A percentile compares a stretch with the other conserved stretches of the same genome.
Evolutionary conservation across 345 rosid species (phyloP).

Genomic region (Populus deltoides): DNA sequence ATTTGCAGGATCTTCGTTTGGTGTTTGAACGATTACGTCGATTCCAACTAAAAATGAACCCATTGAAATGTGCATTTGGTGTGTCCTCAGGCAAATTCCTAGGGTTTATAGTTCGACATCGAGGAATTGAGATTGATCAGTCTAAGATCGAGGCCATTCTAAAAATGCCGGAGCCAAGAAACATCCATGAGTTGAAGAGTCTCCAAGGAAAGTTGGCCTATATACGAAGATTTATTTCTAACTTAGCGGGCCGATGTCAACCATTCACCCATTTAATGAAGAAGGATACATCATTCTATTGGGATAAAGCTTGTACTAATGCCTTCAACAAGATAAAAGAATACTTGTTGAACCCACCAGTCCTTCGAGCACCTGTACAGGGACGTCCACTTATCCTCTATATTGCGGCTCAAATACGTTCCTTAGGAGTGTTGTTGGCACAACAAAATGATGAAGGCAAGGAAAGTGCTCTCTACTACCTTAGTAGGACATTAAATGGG

Average conservation of each 20-base stretch:
- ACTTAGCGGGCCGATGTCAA: no score
- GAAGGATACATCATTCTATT: neutral
- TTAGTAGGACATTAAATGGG: neutral
- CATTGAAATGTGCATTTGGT: neutral
- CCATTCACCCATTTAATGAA: no score
- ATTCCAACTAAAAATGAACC: neutral
- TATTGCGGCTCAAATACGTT: neutral
- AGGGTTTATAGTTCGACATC: neutral
- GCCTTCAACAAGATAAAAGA: neutral
- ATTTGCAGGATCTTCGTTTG: neutral
- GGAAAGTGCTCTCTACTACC: neutral
- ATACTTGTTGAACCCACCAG: neutral
- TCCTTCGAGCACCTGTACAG: neutral
- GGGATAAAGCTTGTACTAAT: neutral
- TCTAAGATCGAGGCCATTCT: neutral
- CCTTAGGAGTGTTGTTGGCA: neutral
- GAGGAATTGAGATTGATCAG: conserved; percentile 6
- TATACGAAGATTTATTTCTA: no score
- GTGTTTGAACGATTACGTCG: neutral
- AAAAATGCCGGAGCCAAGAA: neutral
- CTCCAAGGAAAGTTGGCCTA: neutral
- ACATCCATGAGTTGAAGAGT: neutral
- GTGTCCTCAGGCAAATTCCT: conserved; percentile 4
- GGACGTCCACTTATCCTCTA: neutral
- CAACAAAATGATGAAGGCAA: neutral